Evolutionary conservation across 768 basidiomycete genomes (phyloP), one percentile per base, ranked within the genome.

Genomic region (Xerocomellus dryophilus): DNA sequence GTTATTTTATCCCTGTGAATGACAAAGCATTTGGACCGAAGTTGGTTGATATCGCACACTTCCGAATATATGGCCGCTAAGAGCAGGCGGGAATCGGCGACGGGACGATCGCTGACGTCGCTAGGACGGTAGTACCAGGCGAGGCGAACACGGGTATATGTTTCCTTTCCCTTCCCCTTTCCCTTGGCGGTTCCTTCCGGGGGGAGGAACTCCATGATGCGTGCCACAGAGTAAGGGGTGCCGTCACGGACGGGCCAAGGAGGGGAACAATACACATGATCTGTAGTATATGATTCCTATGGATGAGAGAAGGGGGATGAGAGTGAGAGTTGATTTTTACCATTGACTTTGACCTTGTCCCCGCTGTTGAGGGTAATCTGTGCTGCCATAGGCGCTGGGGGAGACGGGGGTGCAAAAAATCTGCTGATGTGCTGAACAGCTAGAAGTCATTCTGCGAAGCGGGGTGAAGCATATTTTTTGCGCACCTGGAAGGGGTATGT

Each of bases 81-180:
- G 55, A 99, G 82, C 43, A 97, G 80, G 58, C 97, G 88, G 61
- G 88, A 88, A 76, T 99, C 96, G 53, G 89, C 83, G 54, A 93
- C 86, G 27, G 87, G 82, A 53, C 95, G 88, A 76, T 93, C 92
- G 68, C 87, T 91, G 62, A 98, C 90, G 81, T 98, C 96, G 73
- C 88, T 84, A 47, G 93, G 93, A 60, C 96, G 90, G 76, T 98
- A 97, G 76, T 95, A 98, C 84, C 94, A 94, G 42, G 92, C 92
- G 51, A 98, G 79, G 47, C 94, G 85, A 60, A 93, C 93, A 66
- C 91, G 88, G 61, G 88, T 86, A 69, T 83, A 87, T 17, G 78
- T 75, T 67, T 85, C 84, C 64, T 83, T 83, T 64, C 81, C 82
- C 61, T 81, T 81, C 51, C 84, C 84, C 57, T 79, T 76, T 52